A percentile compares a stretch with the other conserved stretches of the same genome.
These are phyloP conservation scores for Leucosporidium creatinivorum DNA, from an alignment of 768 basidiomycete species.

Conservation along the genomic window DNA sequence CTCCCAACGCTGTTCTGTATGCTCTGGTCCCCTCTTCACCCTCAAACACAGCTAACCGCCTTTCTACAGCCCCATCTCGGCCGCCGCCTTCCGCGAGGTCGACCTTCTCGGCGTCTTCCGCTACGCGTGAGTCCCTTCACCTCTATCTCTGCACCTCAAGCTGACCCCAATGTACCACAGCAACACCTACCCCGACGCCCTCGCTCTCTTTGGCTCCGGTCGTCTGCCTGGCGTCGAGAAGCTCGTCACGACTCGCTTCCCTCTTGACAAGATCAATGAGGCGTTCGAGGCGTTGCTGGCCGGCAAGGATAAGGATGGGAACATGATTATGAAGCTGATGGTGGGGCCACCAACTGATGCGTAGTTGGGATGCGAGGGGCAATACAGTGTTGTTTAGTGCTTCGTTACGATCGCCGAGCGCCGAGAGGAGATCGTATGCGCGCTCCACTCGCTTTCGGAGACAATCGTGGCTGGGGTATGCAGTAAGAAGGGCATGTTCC, in stretches of 20 bases:
- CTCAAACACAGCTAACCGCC: neutral
- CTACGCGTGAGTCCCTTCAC: conserved; percentile 42
- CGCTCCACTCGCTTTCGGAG: too few species aligned
- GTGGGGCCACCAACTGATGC: conserved; percentile 49
- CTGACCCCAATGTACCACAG: too few species aligned
- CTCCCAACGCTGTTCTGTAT: conserved; percentile 60
- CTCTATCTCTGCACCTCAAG: too few species aligned
- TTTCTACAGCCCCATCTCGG: conserved; percentile 58
- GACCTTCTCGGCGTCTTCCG: conserved; percentile 62
- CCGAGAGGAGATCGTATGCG: too few species aligned
- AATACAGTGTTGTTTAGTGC: neutral
- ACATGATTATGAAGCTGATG: conserved; percentile 84
- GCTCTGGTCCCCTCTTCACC: neutral
- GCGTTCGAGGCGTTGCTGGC: conserved; percentile 76
- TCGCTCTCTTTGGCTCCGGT: conserved; percentile 66
- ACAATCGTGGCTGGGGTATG: too few species aligned
- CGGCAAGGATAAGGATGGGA: conserved; percentile 70
- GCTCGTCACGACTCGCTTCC: conserved; percentile 39
- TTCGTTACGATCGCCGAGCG: too few species aligned
- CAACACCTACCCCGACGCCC: conserved; percentile 81
- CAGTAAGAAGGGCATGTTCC: too few species aligned
- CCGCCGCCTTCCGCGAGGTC: conserved; percentile 77
- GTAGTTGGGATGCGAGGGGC: neutral
- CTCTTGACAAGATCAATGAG: conserved; percentile 55
- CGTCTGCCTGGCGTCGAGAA: conserved; percentile 58